Base-by-base conservation (phyloP, 1,139 yeast genomes). In the Schwanniomyces etchellsii region DNA sequence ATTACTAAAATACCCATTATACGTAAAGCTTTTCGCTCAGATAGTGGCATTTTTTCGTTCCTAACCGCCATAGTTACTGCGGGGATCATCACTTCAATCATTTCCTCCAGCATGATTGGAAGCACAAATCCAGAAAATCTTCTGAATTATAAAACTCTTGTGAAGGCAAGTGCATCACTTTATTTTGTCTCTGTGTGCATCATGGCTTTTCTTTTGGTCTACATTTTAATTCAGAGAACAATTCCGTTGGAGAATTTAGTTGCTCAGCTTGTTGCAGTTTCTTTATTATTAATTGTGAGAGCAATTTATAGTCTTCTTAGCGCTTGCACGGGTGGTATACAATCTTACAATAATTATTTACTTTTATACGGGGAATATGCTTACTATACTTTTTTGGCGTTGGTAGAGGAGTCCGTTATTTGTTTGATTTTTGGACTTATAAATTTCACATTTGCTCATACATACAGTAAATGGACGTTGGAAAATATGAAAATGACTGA, bases 161-260 rank as follows among this genome's bases (percentile, higher is more conserved):
- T n/a, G n/a, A 18, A 18, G 21, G 21, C n/a, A 7, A 7, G 9
- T 18, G 21, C 21, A 18, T 7, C 21, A 7, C n/a, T 18, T 7
- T 18, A 7, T n/a, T 18, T 18, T 18, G 21, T 18, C 21, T 18
- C 21, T 18, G 21, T n/a, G n/a, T n/a, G n/a, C n/a, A n/a, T 18
- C 21, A 18, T 18, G 21, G n/a, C n/a, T n/a, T 18, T 18, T 7
- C n/a, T 18, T 7, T 7, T 18, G 21, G 7, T n/a, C 7, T 7
- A 7, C n/a, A 7, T 18, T 7, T 7, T 7, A 18, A 7, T 18
- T n/a, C 7, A 7, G n/a, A 18, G n/a, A n/a, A n/a, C 7, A 7
- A 7, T 7, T 18, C 7, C 7, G 7, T 7, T 7, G n/a, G 9
- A n/a, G 9, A 18, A n/a, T 7, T 18, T 18, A 18, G 21, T n/a